phyloP scores from a whole-genome alignment of 1,284 basidiomycete species.

The Neolentinus lepideus region DNA sequence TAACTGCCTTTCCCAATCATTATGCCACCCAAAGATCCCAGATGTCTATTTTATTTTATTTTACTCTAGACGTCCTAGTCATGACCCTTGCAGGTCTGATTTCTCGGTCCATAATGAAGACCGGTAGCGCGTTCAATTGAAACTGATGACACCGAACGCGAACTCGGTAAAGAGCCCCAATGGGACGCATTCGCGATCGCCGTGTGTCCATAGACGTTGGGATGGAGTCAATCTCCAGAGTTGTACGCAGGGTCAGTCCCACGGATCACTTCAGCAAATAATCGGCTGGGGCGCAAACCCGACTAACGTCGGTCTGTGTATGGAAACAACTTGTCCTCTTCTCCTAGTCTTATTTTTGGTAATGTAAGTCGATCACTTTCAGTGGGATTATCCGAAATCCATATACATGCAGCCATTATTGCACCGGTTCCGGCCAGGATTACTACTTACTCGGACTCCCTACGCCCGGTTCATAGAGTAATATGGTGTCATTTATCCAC shows the following conservation, averaged over 20 bases:
- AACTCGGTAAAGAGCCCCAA: slow-evolving; percentile 28
- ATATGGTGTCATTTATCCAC: slow-evolving; percentile 38
- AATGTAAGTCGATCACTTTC: not conserved
- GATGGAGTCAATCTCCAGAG: slow-evolving; percentile 40
- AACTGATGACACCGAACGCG: slow-evolving; percentile 21
- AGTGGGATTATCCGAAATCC: slow-evolving; percentile 8
- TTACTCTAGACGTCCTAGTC: no score
- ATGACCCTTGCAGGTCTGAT: no score
- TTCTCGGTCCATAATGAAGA: no score
- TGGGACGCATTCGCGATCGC: slow-evolving; percentile 32
- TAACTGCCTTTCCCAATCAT: no score
- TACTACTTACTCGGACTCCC: slow-evolving; percentile 42
- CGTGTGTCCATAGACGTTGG: slow-evolving; percentile 36
- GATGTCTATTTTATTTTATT: no score
- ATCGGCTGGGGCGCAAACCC: slow-evolving; percentile 37
- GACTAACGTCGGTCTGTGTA: slow-evolving; percentile 37
- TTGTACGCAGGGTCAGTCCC: slow-evolving; percentile 22
- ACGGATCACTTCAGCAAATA: slow-evolving; percentile 2
- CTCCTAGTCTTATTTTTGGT: not conserved
- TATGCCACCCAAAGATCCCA: no score
- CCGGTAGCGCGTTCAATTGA: not conserved
- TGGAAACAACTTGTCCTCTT: not conserved
- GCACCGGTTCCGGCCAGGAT: slow-evolving; percentile 41
- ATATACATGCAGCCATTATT: slow-evolving; percentile 29
- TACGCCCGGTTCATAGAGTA: slow-evolving; percentile 39